Evolutionary conservation across 2,329 filamentous ascomycete species (phyloP).

Genomic region (Trichoderma sp.): DNA sequence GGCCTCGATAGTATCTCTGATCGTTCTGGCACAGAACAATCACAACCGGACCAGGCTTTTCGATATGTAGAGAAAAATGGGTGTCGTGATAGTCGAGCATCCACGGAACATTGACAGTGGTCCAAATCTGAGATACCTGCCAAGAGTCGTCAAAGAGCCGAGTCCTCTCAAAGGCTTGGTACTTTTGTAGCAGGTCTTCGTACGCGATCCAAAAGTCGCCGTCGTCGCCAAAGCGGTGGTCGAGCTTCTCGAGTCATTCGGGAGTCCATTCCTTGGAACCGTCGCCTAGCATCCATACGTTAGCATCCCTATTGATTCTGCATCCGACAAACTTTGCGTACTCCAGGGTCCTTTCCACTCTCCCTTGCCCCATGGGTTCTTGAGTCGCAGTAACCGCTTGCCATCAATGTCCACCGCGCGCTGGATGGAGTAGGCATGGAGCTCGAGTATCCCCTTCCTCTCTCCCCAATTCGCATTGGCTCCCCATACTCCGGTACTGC

Average conservation of each 20-base stretch:
- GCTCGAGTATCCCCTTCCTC: conserved; percentile 59
- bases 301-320: conserved; percentile 24
- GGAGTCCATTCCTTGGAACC: conserved; percentile 84
- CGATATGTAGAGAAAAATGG: conserved; percentile 55
- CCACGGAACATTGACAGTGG: conserved; percentile 59
- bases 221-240: conserved; percentile 76
- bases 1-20: conserved; percentile 58
- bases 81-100: conserved; percentile 56
- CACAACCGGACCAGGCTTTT: conserved; percentile 53
- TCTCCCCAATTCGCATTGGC: conserved; percentile 38
- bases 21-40: conserved; percentile 62
- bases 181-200: conserved; percentile 60
- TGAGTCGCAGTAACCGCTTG: conserved; percentile 64
- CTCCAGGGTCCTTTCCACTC: conserved; percentile 84
- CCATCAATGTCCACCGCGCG: conserved; percentile 59
- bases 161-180: conserved; percentile 60
- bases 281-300: conserved; percentile 51
- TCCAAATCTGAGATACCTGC: conserved; percentile 52
- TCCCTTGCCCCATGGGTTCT: conserved; percentile 78
- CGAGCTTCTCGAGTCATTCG: conserved; percentile 72
- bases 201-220: conserved; percentile 67
- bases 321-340: conserved; percentile 26
- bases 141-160: conserved; percentile 60
- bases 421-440: conserved; percentile 65
- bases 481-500: conserved; percentile 51